Conservation (phyloP, 192 early-diverging fungal genomes). For the Dispira simplex region DNA sequence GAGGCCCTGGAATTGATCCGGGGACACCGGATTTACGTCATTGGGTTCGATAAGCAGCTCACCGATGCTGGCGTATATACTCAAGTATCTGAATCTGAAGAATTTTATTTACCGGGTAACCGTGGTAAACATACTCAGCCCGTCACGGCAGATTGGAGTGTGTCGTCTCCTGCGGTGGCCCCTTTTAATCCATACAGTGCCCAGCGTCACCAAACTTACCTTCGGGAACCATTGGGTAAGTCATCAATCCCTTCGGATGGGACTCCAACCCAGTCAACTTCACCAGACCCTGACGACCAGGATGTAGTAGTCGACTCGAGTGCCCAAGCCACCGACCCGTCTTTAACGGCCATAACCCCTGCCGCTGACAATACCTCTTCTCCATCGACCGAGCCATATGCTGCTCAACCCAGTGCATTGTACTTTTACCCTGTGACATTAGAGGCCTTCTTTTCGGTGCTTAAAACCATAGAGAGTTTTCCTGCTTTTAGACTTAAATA, state of each 20-base stretch:
- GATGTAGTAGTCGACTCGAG: too few species aligned
- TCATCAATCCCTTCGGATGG: background rate
- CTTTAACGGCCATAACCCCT: background rate
- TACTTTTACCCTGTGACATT: slow-evolving; percentile 8
- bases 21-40: background rate
- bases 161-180: background rate
- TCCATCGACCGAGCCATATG: background rate
- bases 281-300: too few species aligned
- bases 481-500: background rate
- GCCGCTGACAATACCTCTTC: background rate
- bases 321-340: too few species aligned
- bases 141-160: slow-evolving; percentile 2
- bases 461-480: background rate
- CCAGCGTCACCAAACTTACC: background rate
- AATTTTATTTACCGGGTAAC: background rate
- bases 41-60: slow-evolving; percentile 1
- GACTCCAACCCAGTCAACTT: background rate
- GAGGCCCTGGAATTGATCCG: background rate
- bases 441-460: background rate
- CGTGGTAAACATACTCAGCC: background rate
- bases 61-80: background rate
- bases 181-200: background rate
- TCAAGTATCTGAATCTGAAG: background rate
- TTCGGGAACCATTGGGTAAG: background rate
- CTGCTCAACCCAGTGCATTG: background rate